Base-by-base conservation (phyloP, 2,329 filamentous ascomycete species). In the Daldinia sp. region DNA sequence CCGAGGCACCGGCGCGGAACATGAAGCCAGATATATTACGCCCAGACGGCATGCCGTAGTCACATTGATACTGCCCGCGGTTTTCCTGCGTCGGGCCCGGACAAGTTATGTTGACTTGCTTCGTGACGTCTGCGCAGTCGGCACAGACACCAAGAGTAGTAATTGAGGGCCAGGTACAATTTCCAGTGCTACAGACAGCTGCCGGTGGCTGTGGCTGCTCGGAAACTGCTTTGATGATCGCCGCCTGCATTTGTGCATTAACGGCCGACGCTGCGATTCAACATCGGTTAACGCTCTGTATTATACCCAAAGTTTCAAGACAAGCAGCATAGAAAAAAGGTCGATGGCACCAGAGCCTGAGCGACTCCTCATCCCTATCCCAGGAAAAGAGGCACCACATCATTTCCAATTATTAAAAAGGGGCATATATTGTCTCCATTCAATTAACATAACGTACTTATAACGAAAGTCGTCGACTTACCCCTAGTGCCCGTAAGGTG, bases 241-340 rank as follows among this genome's bases (percentile, higher is more conserved):
- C 45, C 21, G 45, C 45, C 21, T 49, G 45, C 45, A 49, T 49
- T 27, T 49, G 45, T 32, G 45, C 27, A 19, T 49, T 34, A 27
- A 49, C 45, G 11, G 45, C 25, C n/a, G 45, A 49, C 10, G 45
- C 45, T 49, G 25, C 6, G 27, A 11, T 34, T 30, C 8, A 13
- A 19, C 19, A 13, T 29, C n/a, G 13, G 45, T 49, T 49, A 32
- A n/a, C n/a, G n/a, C n/a, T n/a, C n/a, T n/a, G n/a, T n/a, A n/a
- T n/a, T n/a, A n/a, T n/a, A n/a, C n/a, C n/a, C n/a, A n/a, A n/a
- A n/a, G n/a, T n/a, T n/a, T n/a, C n/a, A n/a, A n/a, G n/a, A n/a
- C n/a, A n/a, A n/a, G n/a, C n/a, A n/a, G n/a, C n/a, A n/a, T n/a
- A n/a, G n/a, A n/a, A n/a, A n/a, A n/a, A n/a, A n/a, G n/a, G n/a